A percentile compares a stretch with the other conserved stretches of the same genome.
phyloP scores from a whole-genome alignment of 345 rosid species.

The Durio zibethinus region DNA sequence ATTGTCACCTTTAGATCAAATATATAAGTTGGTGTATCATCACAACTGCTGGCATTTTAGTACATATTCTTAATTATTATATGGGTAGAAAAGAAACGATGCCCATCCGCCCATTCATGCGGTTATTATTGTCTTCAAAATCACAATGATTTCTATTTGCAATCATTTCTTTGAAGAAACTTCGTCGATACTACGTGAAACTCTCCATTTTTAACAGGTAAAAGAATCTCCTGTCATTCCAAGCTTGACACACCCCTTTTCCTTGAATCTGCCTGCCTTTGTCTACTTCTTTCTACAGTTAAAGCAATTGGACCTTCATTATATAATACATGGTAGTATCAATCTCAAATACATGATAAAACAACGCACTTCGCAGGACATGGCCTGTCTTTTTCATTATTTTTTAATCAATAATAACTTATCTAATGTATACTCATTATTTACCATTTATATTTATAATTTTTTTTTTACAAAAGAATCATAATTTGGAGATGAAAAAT shows the following conservation, averaged over 20 bases:
- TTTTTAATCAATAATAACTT: too few species aligned
- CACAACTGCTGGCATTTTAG: neutral
- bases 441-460: too few species aligned
- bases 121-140: slow-evolving; percentile 1
- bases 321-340: too few species aligned
- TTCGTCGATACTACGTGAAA: slow-evolving; percentile 11
- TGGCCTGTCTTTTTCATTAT: too few species aligned
- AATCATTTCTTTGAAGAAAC: slow-evolving; percentile 14
- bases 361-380: too few species aligned
- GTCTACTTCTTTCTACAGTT: neutral
- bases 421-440: too few species aligned
- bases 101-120: neutral
- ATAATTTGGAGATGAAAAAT: too few species aligned
- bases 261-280: neutral
- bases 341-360: too few species aligned
- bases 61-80: neutral
- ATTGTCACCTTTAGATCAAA: neutral
- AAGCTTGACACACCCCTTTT: neutral
- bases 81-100: neutral
- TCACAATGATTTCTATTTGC: slow-evolving; percentile 2
- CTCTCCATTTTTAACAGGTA: neutral
- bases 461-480: too few species aligned
- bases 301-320: too few species aligned
- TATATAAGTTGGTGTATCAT: neutral
- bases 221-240: slow-evolving; percentile 10